These are phyloP conservation scores for Solanum gandarillasii DNA, from an alignment of 257 asterid species.

Conservation along the genomic window DNA sequence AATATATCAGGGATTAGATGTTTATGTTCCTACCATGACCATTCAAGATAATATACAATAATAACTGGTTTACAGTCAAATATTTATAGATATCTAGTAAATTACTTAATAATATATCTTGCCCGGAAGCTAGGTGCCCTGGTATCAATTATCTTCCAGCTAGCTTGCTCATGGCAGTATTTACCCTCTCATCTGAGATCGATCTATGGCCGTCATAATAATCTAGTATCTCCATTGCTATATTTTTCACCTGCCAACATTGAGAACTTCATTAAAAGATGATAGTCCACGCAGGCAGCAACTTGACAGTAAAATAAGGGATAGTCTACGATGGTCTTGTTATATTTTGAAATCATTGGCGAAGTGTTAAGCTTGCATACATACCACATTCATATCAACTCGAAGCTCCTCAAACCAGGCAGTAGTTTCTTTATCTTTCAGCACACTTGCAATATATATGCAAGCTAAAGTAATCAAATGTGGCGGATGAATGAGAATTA, in stretches of 20 bases:
- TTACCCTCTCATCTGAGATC: slow-evolving; percentile 65
- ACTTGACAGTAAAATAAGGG: background rate
- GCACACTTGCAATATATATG: slow-evolving; percentile 77
- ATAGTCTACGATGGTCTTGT: background rate
- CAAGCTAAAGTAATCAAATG: slow-evolving; percentile 86
- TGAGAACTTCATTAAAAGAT: background rate
- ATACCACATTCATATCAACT: slow-evolving; percentile 90
- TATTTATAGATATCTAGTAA: background rate
- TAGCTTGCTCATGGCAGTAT: slow-evolving; percentile 63
- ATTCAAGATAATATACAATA: background rate
- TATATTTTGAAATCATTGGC: background rate
- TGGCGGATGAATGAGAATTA: slow-evolving; percentile 83
- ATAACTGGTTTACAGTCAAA: background rate
- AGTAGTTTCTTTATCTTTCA: slow-evolving; percentile 79
- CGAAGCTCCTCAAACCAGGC: slow-evolving; percentile 99
- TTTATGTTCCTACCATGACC: background rate
- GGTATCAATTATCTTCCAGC: slow-evolving; percentile 11
- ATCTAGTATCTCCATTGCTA: slow-evolving; percentile 86
- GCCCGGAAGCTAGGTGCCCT: background rate
- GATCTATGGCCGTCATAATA: slow-evolving; percentile 70
- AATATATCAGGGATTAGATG: background rate
- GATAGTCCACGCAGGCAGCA: background rate
- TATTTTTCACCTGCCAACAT: slow-evolving; percentile 68
- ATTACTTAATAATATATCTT: background rate
- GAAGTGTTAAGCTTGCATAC: background rate